Base-by-base conservation (phyloP, 805 yeast genomes). In the Scheffersomyces coipomensis region DNA sequence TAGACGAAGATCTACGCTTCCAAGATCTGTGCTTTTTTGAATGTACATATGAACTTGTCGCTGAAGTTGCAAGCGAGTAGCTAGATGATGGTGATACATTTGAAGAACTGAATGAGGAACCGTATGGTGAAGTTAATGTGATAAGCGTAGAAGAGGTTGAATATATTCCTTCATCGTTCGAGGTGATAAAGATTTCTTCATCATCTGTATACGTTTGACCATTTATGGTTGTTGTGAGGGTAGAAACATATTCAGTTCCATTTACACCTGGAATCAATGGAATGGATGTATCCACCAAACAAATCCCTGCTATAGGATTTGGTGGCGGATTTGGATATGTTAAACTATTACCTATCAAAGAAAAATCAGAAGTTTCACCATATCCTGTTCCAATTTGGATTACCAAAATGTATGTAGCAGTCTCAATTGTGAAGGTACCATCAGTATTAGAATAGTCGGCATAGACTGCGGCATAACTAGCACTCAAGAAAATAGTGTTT, bases 341-440 rank as follows among this genome's bases (percentile, higher is more conserved):
- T 5, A 6, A 5, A 5, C 18, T 5, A 34, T 52, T 49, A 13
- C 51, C 45, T 17, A 43, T 40, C 26, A 45, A 43, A 19, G 35
- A 19, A 27, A 54, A 48, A 19, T 33, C 25, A 5, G 38, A 18
- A 6, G 19, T 17, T 38, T n/a, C n/a, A n/a, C 46, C 50, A 35
- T 56, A 56, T 26, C 59, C 60, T 21, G 52, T 33, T 42, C 62
- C 62, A 44, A 56, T 52, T 21, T 46, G 21, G 39, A 50, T 54
- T 1, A 29, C 36, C 39, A 25, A 47, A 15, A 25, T 6, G 5
- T 5, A 5, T 6, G 35, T 19, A 5, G 12, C 17, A 11, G 34
- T 21, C 18, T 19, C 11, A 26, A 47, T 29, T 41, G 45, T 53
- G 44, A 60, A 54, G 12, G 50, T 43, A 35, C 60, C 60, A 15